These are phyloP conservation scores for Ormosia emarginata DNA, from an alignment of 306 rosid genomes.

Conservation along the genomic window DNA sequence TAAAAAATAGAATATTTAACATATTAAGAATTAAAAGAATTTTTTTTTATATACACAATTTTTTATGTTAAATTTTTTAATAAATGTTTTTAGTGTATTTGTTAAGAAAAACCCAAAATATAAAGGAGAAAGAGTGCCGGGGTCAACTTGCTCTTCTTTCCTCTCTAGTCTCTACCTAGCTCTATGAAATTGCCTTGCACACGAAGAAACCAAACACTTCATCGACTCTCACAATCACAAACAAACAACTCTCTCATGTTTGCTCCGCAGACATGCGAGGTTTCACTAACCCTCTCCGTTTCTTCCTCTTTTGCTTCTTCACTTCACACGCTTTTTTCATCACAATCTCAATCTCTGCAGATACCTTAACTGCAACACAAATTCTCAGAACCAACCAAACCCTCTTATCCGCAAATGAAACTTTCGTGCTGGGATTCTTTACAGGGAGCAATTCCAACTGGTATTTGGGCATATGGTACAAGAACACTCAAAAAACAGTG, in stretches of 20 bases:
- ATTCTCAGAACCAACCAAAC: constrained; percentile 40
- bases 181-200: background rate
- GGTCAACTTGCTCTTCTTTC: constrained; percentile 17
- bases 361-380: constrained; percentile 45
- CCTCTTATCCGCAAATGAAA: constrained; percentile 36
- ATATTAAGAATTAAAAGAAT: too few species aligned
- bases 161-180: background rate
- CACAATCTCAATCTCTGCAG: constrained; percentile 22
- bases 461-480: constrained; percentile 74
- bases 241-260: background rate
- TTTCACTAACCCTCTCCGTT: constrained; percentile 5
- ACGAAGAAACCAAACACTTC: constrained; percentile 6
- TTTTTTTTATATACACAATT: too few species aligned
- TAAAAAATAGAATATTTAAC: too few species aligned
- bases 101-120: background rate
- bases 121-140: background rate
- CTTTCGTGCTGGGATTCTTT: constrained; percentile 62
- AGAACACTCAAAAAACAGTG: constrained; percentile 20
- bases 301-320: constrained; percentile 21
- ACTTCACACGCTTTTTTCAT: constrained; percentile 8
- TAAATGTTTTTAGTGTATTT: too few species aligned
- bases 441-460: constrained; percentile 9
- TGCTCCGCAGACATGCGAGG: constrained; percentile 37
- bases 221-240: background rate
- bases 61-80: too few species aligned